Conservation (phyloP, 352 stramenopile genomes). For the Pythium oligandrum region DNA sequence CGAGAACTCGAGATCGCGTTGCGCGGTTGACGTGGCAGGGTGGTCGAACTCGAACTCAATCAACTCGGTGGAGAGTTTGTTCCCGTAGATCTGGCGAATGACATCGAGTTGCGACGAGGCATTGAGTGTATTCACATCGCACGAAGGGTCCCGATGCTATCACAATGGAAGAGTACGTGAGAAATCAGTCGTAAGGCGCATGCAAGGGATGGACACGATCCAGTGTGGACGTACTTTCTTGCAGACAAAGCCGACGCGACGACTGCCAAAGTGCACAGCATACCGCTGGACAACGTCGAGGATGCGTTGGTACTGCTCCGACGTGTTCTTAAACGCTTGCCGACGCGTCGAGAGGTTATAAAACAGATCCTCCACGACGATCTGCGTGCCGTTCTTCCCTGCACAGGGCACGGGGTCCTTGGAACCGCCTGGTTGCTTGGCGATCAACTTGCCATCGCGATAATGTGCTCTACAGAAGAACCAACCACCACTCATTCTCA, state of each 20-base stretch:
- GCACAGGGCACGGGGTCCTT: constrained; percentile 65
- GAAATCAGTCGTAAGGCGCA: background rate
- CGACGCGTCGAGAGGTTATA: constrained; percentile 96
- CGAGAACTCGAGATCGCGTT: constrained; percentile 32
- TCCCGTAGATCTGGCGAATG: constrained; percentile 73
- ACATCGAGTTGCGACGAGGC: constrained; percentile 61
- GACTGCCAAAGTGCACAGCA: constrained; percentile 89
- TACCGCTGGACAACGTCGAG: constrained; percentile 97
- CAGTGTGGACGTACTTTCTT: constrained; percentile 65
- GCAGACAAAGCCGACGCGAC: constrained; percentile 93
- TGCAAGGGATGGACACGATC: background rate
- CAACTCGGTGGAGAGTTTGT: constrained; percentile 61
- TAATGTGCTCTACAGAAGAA: constrained; percentile 84
- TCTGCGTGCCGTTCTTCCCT: constrained; percentile 77
- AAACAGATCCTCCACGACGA: constrained; percentile 96
- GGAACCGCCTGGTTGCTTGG: constrained; percentile 58
- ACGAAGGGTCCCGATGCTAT: constrained; percentile 75
- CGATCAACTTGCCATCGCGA: constrained; percentile 84
- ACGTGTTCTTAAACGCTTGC: constrained; percentile 89
- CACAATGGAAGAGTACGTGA: background rate
- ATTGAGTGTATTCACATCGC: constrained; percentile 71
- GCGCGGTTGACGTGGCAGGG: constrained; percentile 6
- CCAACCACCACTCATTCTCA: constrained; percentile 2
- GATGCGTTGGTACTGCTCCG: constrained; percentile 93
- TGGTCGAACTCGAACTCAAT: constrained; percentile 38